Base-by-base conservation (phyloP, 2,329 filamentous ascomycete species). In the Pseudocercospora macadamiae region DNA sequence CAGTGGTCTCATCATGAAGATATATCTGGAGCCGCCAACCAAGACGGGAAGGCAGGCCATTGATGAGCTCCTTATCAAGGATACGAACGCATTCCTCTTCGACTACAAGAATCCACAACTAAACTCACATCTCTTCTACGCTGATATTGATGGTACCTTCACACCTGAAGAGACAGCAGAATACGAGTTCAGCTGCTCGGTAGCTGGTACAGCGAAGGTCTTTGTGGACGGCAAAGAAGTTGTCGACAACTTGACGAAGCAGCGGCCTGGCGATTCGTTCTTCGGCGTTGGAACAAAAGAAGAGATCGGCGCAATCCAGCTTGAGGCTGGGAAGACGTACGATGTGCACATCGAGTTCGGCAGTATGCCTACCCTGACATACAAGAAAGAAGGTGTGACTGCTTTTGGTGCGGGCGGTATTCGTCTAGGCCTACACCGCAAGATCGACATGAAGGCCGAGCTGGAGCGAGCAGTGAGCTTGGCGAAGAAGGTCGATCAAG, bases 401-500 rank as follows among this genome's bases (percentile, higher is more conserved):
- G 85, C 85, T 59, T 89, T 89, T 61, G 87, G 88, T 14, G 88
- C 88, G 2, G 89, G 87, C 66, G 71, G 69, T 18, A 57, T 73
- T 7, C 83, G 88, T 3, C 86, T 90, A 51, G 88, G 88, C 0
- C 89, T 89, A 28, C 68, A 69, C 25, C 68, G 70, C 53, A 70
- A 71, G 54, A 57, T 72, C 71, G 86, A 88, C 69, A 83, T 89
- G 66, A 82, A 87, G 64, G 84, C 87, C 63, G 82, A 83, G 66
- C 86, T 92, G 56, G 76, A 82, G 51, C 81, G 86, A 60, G 89
- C 90, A 0, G 87, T 89, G 1, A 79, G 82, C 25, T 78, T 89
- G 5, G 91, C 91, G 26, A 83, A 81, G 70, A 80, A 83, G 39
- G 87, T 87, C 1, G 89, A 93, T 57, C 88, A 93, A 69, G 90